Evolutionary conservation across 176 grass and related monocot species (phyloP), one percentile per base, ranked within the genome.

Genomic region (Raddia guianensis): DNA sequence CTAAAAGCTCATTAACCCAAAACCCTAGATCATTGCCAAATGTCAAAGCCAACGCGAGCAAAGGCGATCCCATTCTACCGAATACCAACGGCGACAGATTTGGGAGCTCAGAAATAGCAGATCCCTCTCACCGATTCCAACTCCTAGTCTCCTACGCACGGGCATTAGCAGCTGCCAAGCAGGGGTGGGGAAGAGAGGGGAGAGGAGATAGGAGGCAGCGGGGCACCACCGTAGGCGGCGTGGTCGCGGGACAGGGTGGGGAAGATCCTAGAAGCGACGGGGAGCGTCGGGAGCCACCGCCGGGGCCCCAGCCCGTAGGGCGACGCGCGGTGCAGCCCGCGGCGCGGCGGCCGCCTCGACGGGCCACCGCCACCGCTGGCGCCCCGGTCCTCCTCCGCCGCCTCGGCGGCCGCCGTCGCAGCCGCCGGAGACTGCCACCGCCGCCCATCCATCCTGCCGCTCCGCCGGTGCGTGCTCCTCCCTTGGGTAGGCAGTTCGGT

Each of bases 241-340:
- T 21, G 20, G 82, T 65, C 64, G 8, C 49, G 49, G 10, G 82
- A 9, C 71, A 47, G 4, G 56, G 63, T 11, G 48, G 77, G n/a
- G 82, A 85, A 81, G 50, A 86, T 82, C 33, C 73, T 86, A 2
- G 87, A 89, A 16, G 66, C 58, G 12, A 78, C 12, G 11, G 87
- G 83, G 14, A 56, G 56, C 70, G 71, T 80, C 35, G 80, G 66
- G 58, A 86, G 27, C 80, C 61, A 79, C 7, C 79, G 83, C 50
- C 83, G 75, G 11, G 72, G 70, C 0, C 50, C 76, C 2, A 16
- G 54, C 5, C 77, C 84, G 84, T 92, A 92, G 64, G 90, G 87
- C 65, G 87, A 72, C 34, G 80, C 27, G 50, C 80, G 80, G 33
- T 55, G 70, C 80, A 83, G 32, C 66, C 75, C 75, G 63, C 76